Conservation (phyloP, 352 stramenopile species). For the Plasmopara halstedii region DNA sequence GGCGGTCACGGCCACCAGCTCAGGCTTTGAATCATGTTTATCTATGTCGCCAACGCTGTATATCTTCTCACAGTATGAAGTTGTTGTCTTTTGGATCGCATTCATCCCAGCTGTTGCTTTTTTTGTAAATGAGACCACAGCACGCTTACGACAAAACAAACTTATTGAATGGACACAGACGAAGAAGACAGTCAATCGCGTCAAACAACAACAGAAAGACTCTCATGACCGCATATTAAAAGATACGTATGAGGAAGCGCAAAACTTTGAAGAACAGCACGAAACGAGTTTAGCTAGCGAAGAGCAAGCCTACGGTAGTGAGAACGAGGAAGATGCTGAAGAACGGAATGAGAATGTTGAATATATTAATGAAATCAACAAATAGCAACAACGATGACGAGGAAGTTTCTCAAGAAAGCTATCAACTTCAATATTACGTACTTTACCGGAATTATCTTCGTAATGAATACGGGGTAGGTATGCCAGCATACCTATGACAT, state of each 20-base stretch:
- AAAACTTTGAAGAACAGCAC: slow-evolving; percentile 33
- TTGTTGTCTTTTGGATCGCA: slow-evolving; percentile 56
- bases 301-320: slow-evolving; percentile 34
- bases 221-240: slow-evolving; percentile 23
- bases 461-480: slow-evolving; percentile 9
- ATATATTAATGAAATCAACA: slow-evolving; percentile 17
- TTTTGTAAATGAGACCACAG: slow-evolving; percentile 43
- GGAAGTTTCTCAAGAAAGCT: slow-evolving; percentile 1
- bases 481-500: slow-evolving; percentile 1
- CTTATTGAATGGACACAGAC: slow-evolving; percentile 21
- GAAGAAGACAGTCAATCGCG: slow-evolving; percentile 23
- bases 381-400: slow-evolving; percentile 3
- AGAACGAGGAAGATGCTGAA: slow-evolving; percentile 33
- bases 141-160: slow-evolving; percentile 30
- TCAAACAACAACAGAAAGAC: slow-evolving; percentile 27
- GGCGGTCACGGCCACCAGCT: slow-evolving; percentile 43
- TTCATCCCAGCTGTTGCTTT: slow-evolving; percentile 41
- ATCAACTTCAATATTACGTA: slow-evolving; percentile 14
- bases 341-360: slow-evolving; percentile 17
- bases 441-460: background rate
- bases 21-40: slow-evolving; percentile 63
- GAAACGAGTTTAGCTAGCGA: slow-evolving; percentile 27
- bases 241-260: slow-evolving; percentile 28
- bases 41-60: slow-evolving; percentile 57
- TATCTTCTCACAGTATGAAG: slow-evolving; percentile 64